phyloP scores from a whole-genome alignment of 768 basidiomycete species.

The Auriscalpium orientale region DNA sequence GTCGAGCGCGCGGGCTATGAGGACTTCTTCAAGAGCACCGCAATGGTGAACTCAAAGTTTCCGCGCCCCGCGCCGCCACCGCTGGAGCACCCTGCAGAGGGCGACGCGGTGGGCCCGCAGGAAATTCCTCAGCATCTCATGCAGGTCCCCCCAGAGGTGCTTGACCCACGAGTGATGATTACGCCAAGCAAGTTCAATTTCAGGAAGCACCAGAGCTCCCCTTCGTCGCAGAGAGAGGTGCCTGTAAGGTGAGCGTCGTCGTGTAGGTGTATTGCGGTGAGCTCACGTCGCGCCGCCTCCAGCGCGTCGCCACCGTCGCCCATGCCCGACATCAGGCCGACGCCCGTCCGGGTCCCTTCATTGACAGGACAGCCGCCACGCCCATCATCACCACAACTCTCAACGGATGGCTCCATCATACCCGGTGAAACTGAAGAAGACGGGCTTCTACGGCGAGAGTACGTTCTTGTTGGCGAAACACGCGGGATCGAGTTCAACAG shows the following conservation, averaged over 20 bases:
- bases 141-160: constrained; percentile 70
- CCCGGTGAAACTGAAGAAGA: constrained; percentile 84
- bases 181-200: constrained; percentile 80
- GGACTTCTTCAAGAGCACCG: constrained; percentile 83
- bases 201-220: constrained; percentile 27
- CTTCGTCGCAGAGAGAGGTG: constrained; percentile 2
- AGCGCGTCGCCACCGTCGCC: background rate
- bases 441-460: constrained; percentile 73
- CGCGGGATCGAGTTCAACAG: constrained; percentile 88
- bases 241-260: constrained; percentile 3
- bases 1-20: constrained; percentile 82
- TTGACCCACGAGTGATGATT: constrained; percentile 75
- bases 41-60: constrained; percentile 71
- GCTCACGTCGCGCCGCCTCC: background rate
- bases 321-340: no score
- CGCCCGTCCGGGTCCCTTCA: no score
- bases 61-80: constrained; percentile 39
- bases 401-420: constrained; percentile 56
- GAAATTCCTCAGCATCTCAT: constrained; percentile 66
- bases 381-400: constrained; percentile 20
- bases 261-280: no score
- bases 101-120: constrained; percentile 23
- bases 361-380: no score
- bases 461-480: constrained; percentile 89
- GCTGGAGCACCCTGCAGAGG: constrained; percentile 14